These are phyloP conservation scores for Linnemannia elongata DNA, from an alignment of 192 early-diverging fungal species.

Conservation along the genomic window DNA sequence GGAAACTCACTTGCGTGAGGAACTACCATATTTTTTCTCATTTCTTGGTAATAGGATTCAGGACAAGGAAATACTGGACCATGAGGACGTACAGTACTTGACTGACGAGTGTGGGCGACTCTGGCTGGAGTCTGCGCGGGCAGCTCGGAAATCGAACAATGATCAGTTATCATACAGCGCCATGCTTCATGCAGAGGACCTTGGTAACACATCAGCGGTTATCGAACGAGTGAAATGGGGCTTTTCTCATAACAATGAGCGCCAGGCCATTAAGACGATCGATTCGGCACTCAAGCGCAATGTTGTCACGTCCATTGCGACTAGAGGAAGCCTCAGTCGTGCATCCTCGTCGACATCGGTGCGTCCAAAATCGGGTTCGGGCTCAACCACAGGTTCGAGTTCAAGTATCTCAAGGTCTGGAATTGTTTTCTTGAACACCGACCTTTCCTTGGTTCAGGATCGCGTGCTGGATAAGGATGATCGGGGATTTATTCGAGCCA, in stretches of 20 bases:
- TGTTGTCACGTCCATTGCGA: not conserved
- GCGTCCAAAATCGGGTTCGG: not conserved
- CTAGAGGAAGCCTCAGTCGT: not conserved
- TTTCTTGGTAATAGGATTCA: not conserved
- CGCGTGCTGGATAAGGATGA: conserved; percentile 13
- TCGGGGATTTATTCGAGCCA: conserved; percentile 33
- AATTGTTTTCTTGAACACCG: not conserved
- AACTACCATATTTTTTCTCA: not conserved
- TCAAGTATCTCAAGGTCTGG: no score
- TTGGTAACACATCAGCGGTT: conserved; percentile 51
- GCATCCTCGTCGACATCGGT: not conserved
- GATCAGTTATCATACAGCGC: conserved; percentile 70
- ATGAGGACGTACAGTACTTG: not conserved
- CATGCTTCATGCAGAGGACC: conserved; percentile 67
- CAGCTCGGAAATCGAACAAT: conserved; percentile 68
- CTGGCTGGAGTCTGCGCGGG: conserved; percentile 76
- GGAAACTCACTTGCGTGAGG: no score
- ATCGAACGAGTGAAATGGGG: conserved; percentile 75
- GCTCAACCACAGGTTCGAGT: not conserved
- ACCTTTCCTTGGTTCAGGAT: conserved; percentile 25
- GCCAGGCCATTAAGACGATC: conserved; percentile 71
- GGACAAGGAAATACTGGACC: not conserved
- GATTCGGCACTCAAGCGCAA: conserved; percentile 35
- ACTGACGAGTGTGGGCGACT: conserved; percentile 61
- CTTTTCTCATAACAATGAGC: conserved; percentile 60